These are phyloP conservation scores for Fusarium buharicum DNA, from an alignment of 2,329 filamentous ascomycete genomes.

Conservation along the genomic window DNA sequence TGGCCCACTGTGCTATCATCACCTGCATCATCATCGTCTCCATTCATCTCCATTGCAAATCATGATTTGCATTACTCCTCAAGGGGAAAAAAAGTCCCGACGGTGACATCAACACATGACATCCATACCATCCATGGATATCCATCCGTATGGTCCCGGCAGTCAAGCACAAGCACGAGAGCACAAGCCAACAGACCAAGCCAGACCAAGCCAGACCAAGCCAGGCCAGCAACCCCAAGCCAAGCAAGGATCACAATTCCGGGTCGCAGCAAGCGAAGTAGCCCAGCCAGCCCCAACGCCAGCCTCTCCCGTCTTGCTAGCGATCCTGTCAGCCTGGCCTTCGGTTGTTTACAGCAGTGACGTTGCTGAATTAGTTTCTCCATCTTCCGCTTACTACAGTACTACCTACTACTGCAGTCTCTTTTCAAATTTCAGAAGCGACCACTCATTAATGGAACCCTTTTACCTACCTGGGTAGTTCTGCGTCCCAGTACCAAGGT, in stretches of 20 bases:
- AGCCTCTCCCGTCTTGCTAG: slow-evolving; percentile 34
- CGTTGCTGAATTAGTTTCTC: too few relatives aligned
- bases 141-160: slow-evolving; percentile 2
- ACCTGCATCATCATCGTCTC: not conserved
- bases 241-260: slow-evolving; percentile 18
- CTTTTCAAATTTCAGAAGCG: slow-evolving; percentile 4
- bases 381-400: too few relatives aligned
- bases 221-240: slow-evolving; percentile 10
- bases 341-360: not conserved
- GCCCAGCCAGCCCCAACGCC: slow-evolving; percentile 3
- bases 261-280: not conserved
- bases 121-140: not conserved
- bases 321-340: not conserved
- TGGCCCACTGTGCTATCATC: slow-evolving; percentile 10
- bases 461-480: too few relatives aligned
- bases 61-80: slow-evolving; percentile 21
- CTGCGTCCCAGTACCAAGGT: slow-evolving; percentile 30
- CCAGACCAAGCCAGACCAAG: not conserved
- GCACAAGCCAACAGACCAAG: not conserved
- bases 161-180: slow-evolving; percentile 2
- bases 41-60: slow-evolving; percentile 2
- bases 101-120: slow-evolving; percentile 24
- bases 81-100: not conserved
- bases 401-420: too few relatives aligned
- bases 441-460: slow-evolving; percentile 13